These are phyloP conservation scores for Calonectria ilicicola DNA, from an alignment of 2,329 filamentous ascomycete species.

Conservation along the genomic window DNA sequence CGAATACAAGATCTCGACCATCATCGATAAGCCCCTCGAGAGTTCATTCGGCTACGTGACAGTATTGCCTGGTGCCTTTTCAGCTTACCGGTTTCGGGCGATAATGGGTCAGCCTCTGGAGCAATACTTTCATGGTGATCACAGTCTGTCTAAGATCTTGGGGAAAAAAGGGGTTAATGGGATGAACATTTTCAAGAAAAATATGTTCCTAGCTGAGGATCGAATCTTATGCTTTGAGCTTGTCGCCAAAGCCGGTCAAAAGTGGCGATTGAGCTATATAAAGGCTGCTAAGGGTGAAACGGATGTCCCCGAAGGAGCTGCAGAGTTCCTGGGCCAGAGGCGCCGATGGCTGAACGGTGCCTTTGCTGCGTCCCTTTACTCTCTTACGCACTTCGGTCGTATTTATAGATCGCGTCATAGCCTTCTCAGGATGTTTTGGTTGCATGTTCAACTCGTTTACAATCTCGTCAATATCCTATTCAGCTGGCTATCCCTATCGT, in stretches of 20 bases:
- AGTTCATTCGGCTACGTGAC: slow-evolving; percentile 97
- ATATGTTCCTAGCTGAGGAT: slow-evolving; percentile 99
- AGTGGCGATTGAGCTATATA: slow-evolving; percentile 99
- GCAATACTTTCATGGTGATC: slow-evolving; percentile 99
- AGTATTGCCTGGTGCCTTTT: slow-evolving; percentile 98
- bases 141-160: slow-evolving; percentile 93
- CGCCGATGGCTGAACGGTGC: slow-evolving; percentile 99
- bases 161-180: slow-evolving; percentile 99
- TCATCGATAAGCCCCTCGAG: slow-evolving; percentile 97
- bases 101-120: slow-evolving; percentile 98
- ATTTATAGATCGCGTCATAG: slow-evolving; percentile 99
- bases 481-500: slow-evolving; percentile 89
- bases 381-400: slow-evolving; percentile 96
- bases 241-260: slow-evolving; percentile 97
- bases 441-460: slow-evolving; percentile 96
- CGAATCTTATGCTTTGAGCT: slow-evolving; percentile 99
- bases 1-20: slow-evolving; percentile 99
- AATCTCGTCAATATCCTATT: slow-evolving; percentile 90
- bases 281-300: slow-evolving; percentile 99
- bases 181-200: slow-evolving; percentile 99
- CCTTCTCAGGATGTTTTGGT: slow-evolving; percentile 97
- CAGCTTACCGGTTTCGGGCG: slow-evolving; percentile 95
- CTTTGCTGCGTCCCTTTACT: slow-evolving; percentile 96
- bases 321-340: slow-evolving; percentile 98
- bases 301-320: slow-evolving; percentile 95